Conservation (phyloP, 2,329 filamentous ascomycete species). For the Phyllosticta paracitricarpa region DNA sequence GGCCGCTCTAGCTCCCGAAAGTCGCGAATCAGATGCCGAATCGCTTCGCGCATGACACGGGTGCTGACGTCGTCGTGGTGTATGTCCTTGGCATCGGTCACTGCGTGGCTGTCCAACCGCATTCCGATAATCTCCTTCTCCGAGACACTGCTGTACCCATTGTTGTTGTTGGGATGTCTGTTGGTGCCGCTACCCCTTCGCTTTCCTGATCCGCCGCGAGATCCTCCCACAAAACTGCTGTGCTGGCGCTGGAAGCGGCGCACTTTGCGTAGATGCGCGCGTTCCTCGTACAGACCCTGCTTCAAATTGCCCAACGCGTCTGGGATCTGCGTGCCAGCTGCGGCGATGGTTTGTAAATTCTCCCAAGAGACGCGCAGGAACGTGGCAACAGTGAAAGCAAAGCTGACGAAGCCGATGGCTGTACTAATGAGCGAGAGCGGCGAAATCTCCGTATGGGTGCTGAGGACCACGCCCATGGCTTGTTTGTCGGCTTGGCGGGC, state of each 20-base stretch:
- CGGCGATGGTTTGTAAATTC: constrained; percentile 27
- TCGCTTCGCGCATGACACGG: constrained; percentile 25
- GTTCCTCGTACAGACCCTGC: constrained; percentile 32
- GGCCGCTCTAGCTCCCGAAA: constrained; percentile 30
- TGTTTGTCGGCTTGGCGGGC: neutral
- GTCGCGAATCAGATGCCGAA: constrained; percentile 26
- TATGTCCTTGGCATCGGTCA: constrained; percentile 14
- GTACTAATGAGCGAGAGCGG: constrained; percentile 27
- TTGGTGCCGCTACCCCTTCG: constrained; percentile 1
- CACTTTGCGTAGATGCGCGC: constrained; percentile 23
- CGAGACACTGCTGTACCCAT: neutral
- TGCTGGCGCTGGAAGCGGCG: constrained; percentile 14
- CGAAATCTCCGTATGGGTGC: constrained; percentile 17
- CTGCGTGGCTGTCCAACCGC: constrained; percentile 13
- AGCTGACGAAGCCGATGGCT: constrained; percentile 33
- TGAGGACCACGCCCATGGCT: constrained; percentile 24
- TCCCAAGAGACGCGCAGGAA: constrained; percentile 33
- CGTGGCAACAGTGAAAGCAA: constrained; percentile 35
- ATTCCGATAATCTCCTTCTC: constrained; percentile 10
- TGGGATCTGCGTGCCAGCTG: constrained; percentile 30
- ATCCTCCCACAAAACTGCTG: constrained; percentile 4
- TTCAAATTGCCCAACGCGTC: constrained; percentile 31
- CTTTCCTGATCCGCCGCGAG: constrained; percentile 5
- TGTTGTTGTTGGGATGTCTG: constrained; percentile 5
- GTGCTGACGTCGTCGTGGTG: constrained; percentile 25